A percentile compares a stretch with the other conserved stretches of the same genome.
phyloP scores from a whole-genome alignment of 495 filamentous ascomycete genomes.

The Neurospora hispaniola region DNA sequence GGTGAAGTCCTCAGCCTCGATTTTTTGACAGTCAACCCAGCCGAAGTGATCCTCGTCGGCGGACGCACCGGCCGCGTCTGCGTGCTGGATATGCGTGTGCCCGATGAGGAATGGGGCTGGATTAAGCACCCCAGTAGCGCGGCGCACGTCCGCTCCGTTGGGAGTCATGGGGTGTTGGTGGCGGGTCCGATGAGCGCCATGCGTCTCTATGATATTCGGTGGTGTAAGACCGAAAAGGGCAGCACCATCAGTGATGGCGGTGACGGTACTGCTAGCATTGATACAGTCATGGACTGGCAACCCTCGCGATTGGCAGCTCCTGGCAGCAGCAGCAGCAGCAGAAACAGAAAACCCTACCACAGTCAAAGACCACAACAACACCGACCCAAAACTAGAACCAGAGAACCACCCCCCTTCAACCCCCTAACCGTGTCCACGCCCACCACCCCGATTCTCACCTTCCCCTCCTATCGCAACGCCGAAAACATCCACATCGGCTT shows the following conservation, averaged over 20 bases:
- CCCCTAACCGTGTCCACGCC: not conserved
- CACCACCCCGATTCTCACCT: constrained; percentile 22
- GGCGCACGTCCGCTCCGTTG: constrained; percentile 23
- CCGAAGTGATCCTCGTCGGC: constrained; percentile 24
- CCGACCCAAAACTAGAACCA: no score
- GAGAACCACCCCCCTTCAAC: not conserved
- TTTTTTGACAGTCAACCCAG: constrained; percentile 15
- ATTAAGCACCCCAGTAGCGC: constrained; percentile 19
- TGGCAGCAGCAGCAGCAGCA: not conserved
- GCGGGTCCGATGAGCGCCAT: constrained; percentile 26
- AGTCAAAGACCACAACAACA: no score
- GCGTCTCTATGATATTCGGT: constrained; percentile 30
- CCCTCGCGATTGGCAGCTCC: not conserved
- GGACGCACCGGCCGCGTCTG: constrained; percentile 25
- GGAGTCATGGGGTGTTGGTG: constrained; percentile 25
- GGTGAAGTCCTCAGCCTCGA: constrained; percentile 19
- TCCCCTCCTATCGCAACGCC: constrained; percentile 27
- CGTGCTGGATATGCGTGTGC: constrained; percentile 22
- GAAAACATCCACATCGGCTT: constrained; percentile 26
- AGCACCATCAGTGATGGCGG: not conserved
- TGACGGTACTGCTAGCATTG: not conserved
- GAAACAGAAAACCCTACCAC: not conserved
- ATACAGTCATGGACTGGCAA: not conserved
- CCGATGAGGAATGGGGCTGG: constrained; percentile 11
- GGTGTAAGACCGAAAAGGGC: not conserved